Conservation (phyloP, 495 filamentous ascomycete species). For the Wilcoxina mikolae region DNA sequence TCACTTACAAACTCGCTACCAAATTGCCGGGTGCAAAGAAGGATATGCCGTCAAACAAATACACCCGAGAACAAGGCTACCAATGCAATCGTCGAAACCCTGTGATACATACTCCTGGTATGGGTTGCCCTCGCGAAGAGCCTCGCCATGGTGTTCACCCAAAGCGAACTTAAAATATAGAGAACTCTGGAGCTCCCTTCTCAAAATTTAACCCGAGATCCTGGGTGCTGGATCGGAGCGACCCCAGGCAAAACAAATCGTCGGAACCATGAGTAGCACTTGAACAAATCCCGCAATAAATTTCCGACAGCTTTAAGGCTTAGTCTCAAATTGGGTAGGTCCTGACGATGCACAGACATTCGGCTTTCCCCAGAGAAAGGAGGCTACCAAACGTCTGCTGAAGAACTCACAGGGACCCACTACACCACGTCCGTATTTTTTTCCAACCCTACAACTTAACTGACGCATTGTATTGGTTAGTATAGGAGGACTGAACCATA, state of each 20-base stretch:
- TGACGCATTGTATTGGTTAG: constrained; percentile 20
- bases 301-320: constrained; percentile 1
- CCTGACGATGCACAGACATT: constrained; percentile 3
- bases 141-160: neutral
- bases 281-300: constrained; percentile 6
- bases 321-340: neutral
- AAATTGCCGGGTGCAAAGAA: constrained; percentile 3
- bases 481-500: constrained; percentile 2
- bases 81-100: neutral
- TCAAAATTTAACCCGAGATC: constrained; percentile 4
- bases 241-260: constrained; percentile 6
- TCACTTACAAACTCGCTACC: constrained; percentile 2
- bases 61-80: neutral
- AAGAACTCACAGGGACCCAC: neutral
- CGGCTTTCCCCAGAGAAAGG: neutral
- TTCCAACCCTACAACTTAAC: constrained; percentile 24
- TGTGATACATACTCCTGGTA: neutral
- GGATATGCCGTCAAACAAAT: neutral
- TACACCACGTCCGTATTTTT: constrained; percentile 3
- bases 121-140: neutral
- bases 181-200: neutral
- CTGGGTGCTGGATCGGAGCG: constrained; percentile 4
- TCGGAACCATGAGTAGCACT: constrained; percentile 1
- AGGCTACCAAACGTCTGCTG: neutral
- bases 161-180: neutral